Evolutionary conservation across 2,329 filamentous ascomycete genomes (phyloP).

Genomic region (Leptographium radiaticola): DNA sequence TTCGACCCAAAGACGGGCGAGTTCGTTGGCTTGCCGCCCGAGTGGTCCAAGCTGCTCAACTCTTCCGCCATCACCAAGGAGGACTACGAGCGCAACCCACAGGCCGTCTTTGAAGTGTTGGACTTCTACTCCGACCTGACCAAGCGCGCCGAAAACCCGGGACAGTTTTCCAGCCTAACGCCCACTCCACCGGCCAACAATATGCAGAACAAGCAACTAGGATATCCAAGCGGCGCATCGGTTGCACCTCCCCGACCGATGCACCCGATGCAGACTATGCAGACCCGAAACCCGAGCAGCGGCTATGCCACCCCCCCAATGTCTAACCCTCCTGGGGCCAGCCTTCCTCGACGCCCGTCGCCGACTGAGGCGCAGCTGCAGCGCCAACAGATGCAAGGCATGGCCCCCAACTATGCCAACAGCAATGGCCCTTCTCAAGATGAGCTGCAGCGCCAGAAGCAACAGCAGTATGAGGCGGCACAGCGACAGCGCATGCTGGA

Average conservation of each 20-base stretch:
- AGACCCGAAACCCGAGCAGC: slow-evolving; percentile 23
- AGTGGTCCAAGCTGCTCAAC: slow-evolving; percentile 95
- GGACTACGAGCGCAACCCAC: slow-evolving; percentile 93
- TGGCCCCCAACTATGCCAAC: slow-evolving; percentile 39
- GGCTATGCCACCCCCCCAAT: slow-evolving; percentile 23
- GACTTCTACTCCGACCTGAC: slow-evolving; percentile 79
- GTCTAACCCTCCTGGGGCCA: slow-evolving; percentile 20
- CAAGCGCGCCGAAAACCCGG: slow-evolving; percentile 59
- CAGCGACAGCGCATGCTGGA: slow-evolving; percentile 42
- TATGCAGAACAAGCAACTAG: slow-evolving; percentile 50
- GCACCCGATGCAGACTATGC: slow-evolving; percentile 31
- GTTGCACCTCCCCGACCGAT: slow-evolving; percentile 59
- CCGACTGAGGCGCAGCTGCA: slow-evolving; percentile 36
- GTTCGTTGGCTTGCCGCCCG: slow-evolving; percentile 84
- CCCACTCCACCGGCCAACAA: slow-evolving; percentile 48
- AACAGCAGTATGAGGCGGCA: slow-evolving; percentile 46
- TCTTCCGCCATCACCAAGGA: slow-evolving; percentile 97
- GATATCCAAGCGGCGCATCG: slow-evolving; percentile 40
- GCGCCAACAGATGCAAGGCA: slow-evolving; percentile 44
- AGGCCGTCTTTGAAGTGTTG: slow-evolving; percentile 68
- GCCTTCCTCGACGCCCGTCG: slow-evolving; percentile 29
- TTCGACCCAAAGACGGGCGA: slow-evolving; percentile 93
- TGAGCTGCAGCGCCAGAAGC: slow-evolving; percentile 41
- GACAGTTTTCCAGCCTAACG: slow-evolving; percentile 53
- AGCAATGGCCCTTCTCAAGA: slow-evolving; percentile 38